Base-by-base conservation (phyloP, 441 rosid genomes). In the Pelargonium myrrhifolium region DNA sequence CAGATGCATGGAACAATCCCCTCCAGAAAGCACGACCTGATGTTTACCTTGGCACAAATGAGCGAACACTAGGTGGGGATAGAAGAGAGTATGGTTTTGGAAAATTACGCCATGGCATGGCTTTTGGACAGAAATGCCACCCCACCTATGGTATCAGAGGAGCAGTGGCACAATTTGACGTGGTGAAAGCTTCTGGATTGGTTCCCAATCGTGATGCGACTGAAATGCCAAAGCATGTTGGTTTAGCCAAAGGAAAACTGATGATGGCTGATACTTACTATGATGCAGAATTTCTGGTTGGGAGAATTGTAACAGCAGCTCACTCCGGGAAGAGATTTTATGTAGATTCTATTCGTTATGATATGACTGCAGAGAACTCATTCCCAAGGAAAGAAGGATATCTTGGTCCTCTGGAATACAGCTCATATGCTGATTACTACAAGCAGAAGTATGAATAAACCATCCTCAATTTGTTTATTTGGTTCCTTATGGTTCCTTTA, bases 131-230 rank as follows among this genome's bases (percentile, higher is more conserved):
- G 81, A 92, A 89, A 79, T 80, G 89, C 70, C 99, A 95, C 81
- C 99, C 99, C 58, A 92, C 99, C 12, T 95, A 95, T 83, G 99
- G 99, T 55, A 87, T 95, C 63, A 85, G 99, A 86, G 99, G 99
- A 82, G 99, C 98, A 60, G 87, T 92, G 65, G 99, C 98, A 70
- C 89, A 84, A 72, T 95, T 85, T 68, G 97, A 95, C 80, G 84
- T 95, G 65, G 99, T 95, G 78, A 89, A 81, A 82, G 99, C 95
- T 79, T 85, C 96, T 64, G 98, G 99, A 62, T 75, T 95, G 84
- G 78, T 95, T 81, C 96, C 93, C 53, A 79, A 72, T 53, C 76
- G 92, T 68, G 92, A 82, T 79, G 77, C 61, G 63, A 7, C 62
- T 64, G 87, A 77, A 78, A 72, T 75, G 71, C 83, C 70, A 63